phyloP scores from a whole-genome alignment of 2,329 filamentous ascomycete species.

The Drechmeria coniospora region DNA sequence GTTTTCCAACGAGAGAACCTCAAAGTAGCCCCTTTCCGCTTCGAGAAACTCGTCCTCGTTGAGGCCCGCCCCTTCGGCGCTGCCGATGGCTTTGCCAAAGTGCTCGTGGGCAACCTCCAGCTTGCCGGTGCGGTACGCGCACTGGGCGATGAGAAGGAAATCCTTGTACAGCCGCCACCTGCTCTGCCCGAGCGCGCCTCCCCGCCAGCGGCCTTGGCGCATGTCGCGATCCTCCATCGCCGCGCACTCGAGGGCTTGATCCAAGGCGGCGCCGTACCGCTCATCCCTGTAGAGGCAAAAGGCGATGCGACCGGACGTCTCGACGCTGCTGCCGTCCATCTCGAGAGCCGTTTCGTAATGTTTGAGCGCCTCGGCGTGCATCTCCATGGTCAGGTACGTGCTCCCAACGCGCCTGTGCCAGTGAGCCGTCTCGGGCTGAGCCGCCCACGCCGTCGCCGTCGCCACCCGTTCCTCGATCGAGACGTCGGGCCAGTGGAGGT shows the following conservation, averaged over 20 bases:
- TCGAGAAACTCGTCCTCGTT: constrained; percentile 19
- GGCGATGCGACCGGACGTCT: constrained; percentile 24
- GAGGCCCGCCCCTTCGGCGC: constrained; percentile 11
- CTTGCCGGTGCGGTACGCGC: constrained; percentile 17
- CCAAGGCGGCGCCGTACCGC: constrained; percentile 19
- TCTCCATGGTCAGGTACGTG: constrained; percentile 21
- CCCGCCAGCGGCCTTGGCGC: constrained; percentile 10
- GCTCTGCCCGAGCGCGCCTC: constrained; percentile 11
- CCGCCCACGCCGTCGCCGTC: constrained; percentile 21
- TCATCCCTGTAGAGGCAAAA: constrained; percentile 22
- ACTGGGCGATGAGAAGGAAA: constrained; percentile 21
- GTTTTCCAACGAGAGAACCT: constrained; percentile 21
- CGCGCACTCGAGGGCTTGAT: constrained; percentile 21
- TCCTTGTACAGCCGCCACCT: constrained; percentile 26
- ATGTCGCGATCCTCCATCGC: constrained; percentile 17
- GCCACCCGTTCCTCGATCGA: constrained; percentile 17
- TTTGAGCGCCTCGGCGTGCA: constrained; percentile 18
- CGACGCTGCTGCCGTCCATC: constrained; percentile 21
- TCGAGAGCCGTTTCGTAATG: constrained; percentile 21
- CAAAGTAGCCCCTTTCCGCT: constrained; percentile 20
- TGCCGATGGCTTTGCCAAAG: constrained; percentile 20
- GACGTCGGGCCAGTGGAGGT: constrained; percentile 20
- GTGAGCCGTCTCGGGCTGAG: constrained; percentile 17
- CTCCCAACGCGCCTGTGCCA: constrained; percentile 24
- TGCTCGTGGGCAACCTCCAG: constrained; percentile 18